Conservation (phyloP, 179 eudicot genomes). For the Beta macrorhiza region DNA sequence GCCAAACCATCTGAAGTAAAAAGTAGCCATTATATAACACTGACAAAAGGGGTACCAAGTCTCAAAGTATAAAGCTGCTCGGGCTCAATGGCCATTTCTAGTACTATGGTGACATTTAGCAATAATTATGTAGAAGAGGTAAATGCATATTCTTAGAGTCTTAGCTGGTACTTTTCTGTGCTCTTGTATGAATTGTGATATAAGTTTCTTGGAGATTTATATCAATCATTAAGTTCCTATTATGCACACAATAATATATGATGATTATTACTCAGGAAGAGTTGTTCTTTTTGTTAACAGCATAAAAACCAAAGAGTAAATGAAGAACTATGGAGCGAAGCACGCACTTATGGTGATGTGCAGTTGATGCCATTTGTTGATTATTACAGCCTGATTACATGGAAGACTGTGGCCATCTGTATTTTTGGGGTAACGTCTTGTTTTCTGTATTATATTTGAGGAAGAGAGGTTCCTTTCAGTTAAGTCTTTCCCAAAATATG, state of each 20-base stretch:
- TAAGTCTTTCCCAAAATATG: not conserved
- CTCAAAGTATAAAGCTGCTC: not conserved
- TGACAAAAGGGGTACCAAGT: not conserved
- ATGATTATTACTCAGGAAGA: not conserved
- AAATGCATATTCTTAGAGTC: not conserved
- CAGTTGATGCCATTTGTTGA: constrained; percentile 96
- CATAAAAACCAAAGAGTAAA: constrained; percentile 88
- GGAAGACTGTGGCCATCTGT: constrained; percentile 94
- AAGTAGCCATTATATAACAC: not conserved
- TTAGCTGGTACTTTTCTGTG: not conserved
- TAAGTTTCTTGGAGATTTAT: not conserved
- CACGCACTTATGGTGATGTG: constrained; percentile 74
- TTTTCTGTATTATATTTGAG: not conserved
- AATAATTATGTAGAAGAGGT: not conserved
- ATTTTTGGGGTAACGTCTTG: constrained; percentile 70
- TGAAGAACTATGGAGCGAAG: constrained; percentile 95
- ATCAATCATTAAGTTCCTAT: not conserved
- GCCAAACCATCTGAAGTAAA: not conserved
- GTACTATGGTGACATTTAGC: not conserved
- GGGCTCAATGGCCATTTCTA: not conserved
- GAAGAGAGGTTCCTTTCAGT: not conserved
- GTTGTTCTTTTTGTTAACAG: constrained; percentile 34
- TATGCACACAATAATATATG: not conserved
- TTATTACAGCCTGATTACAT: constrained; percentile 86
- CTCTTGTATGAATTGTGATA: not conserved